A percentile compares a stretch with the other conserved stretches of the same genome.
Conservation (phyloP, 148 eudicot genomes). For the Rhododendron ferrugineum region DNA sequence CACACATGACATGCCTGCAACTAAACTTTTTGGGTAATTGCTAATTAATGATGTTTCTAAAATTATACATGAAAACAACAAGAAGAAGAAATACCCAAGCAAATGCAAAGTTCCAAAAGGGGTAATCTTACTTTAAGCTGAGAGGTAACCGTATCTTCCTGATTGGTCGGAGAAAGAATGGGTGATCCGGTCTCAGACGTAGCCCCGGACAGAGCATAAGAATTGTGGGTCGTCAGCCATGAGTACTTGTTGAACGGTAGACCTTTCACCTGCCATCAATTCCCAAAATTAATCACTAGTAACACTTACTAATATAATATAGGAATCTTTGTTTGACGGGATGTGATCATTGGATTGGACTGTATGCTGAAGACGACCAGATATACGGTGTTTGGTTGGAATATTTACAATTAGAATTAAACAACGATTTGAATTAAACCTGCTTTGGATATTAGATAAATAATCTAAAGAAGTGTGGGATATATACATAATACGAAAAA, state of each 20-base stretch:
- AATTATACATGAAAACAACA: background rate
- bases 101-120: background rate
- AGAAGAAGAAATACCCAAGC: background rate
- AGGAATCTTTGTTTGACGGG: background rate
- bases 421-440: background rate
- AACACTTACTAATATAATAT: background rate
- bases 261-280: slow-evolving; percentile 50
- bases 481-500: background rate
- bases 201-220: slow-evolving; percentile 55
- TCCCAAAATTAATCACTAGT: background rate
- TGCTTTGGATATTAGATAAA: background rate
- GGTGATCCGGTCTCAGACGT: slow-evolving; percentile 52
- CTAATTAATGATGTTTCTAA: background rate
- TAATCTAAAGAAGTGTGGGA: background rate
- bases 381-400: background rate
- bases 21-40: background rate
- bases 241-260: slow-evolving; percentile 73
- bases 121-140: slow-evolving; percentile 51
- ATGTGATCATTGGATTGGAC: background rate
- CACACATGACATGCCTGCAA: background rate
- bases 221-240: slow-evolving; percentile 87
- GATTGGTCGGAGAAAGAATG: slow-evolving; percentile 68
- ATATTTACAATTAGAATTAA: background rate
- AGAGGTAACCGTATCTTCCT: slow-evolving; percentile 62
- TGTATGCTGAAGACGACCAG: background rate